Base-by-base conservation (phyloP, 2,329 filamentous ascomycete genomes). In the Scytalidium sp. region DNA sequence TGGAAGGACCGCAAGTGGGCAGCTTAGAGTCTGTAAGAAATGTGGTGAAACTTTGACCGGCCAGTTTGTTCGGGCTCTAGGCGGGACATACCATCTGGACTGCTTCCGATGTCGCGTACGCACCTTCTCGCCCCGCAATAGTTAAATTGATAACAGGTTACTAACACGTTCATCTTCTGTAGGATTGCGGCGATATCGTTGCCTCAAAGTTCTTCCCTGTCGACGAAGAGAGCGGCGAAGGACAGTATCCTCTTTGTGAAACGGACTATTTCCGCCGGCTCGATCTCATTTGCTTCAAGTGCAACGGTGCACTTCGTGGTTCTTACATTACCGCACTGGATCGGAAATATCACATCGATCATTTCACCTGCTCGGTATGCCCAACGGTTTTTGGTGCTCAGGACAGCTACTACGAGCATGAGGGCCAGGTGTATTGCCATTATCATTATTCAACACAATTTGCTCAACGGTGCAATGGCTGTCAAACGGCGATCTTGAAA, bases 171-270 rank as follows among this genome's bases (percentile, higher is more conserved):
- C 51, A 45, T 20, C 32, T 47, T n/a, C n/a, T 58, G 40, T 66
- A 97, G 93, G 94, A 99, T 68, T 99, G 94, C 65, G 90, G 89
- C 59, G 88, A 96, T 69, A 96, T 97, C 53, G 94, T 99, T 32
- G 94, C 94, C 40, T 97, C 93, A 46, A 99, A 99, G 64, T 99
- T 99, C 80, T 99, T 99, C 70, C 94, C 94, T 1, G 89, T 96
- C 7, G 92, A 96, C 58, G 90, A 96, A 60, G 90, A 95, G 61
- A 84, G 91, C 59, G 90, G 90, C 39, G 81, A 83, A 50, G 85
- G 80, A 19, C 94, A 97, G 68, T 97, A 97, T 67, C 94, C 94
- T 8, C 81, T 99, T 3, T 99, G 94, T 75, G 94, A 99, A 72
- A 97, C 87, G 20, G 94, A 99, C 70, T 99, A 99, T 70, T 99